Evolutionary conservation across 202 grass and related monocot species (phyloP).

Genomic region (Elaeis oleifera): DNA sequence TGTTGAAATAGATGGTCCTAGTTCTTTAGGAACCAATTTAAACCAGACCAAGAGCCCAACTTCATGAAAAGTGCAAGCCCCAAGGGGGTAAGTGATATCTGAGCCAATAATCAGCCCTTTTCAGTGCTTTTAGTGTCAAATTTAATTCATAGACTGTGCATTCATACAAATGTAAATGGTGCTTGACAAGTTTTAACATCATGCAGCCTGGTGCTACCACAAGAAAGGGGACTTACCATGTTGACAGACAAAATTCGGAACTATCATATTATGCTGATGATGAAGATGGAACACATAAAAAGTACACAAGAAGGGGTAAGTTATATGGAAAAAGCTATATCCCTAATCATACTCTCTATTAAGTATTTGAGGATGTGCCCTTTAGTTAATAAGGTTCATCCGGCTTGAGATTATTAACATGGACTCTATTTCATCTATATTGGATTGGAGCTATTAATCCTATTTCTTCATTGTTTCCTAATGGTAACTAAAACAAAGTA

Average conservation of each 20-base stretch:
- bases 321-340: not conserved
- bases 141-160: too few relatives aligned
- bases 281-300: constrained; percentile 86
- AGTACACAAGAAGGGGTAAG: constrained; percentile 91
- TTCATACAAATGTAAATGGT: too few relatives aligned
- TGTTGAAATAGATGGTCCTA: constrained; percentile 83
- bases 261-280: constrained; percentile 94
- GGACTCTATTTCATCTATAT: too few relatives aligned
- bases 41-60: constrained; percentile 53
- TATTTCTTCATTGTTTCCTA: too few relatives aligned
- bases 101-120: constrained; percentile 11
- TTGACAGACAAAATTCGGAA: constrained; percentile 86
- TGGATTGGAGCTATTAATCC: too few relatives aligned
- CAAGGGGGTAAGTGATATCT: constrained; percentile 39
- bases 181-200: constrained; percentile 3
- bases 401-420: too few relatives aligned
- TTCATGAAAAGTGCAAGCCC: constrained; percentile 69
- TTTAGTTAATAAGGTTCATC: too few relatives aligned
- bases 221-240: constrained; percentile 65
- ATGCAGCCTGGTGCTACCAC: constrained; percentile 77
- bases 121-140: not conserved
- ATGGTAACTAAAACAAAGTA: too few relatives aligned
- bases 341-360: too few relatives aligned
- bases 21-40: constrained; percentile 43
- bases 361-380: too few relatives aligned